A percentile compares a stretch with the other conserved stretches of the same genome.
Conservation (phyloP, 1,139 yeast genomes). For the Kodamaea sp. region DNA sequence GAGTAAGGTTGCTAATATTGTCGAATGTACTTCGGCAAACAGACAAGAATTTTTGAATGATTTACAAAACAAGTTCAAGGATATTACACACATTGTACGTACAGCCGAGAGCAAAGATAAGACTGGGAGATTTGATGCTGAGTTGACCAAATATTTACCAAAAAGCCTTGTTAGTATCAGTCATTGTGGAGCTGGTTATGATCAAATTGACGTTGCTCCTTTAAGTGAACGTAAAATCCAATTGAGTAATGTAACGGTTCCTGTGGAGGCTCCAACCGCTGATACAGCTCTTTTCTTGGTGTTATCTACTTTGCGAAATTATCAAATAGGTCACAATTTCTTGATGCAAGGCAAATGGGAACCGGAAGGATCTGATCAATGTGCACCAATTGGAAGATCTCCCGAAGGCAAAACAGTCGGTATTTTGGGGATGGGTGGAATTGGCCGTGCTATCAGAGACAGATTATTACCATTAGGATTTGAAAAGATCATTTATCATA, state of each 20-base stretch:
- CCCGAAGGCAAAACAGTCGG: conserved; percentile 64
- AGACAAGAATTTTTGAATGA: conserved; percentile 53
- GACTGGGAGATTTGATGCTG: conserved; percentile 78
- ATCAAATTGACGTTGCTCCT: conserved; percentile 63
- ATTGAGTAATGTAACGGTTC: conserved; percentile 66
- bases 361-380: conserved; percentile 18
- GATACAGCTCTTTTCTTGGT: conserved; percentile 69
- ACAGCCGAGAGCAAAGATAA: conserved; percentile 43
- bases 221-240: conserved; percentile 53
- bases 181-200: conserved; percentile 94
- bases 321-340: conserved; percentile 43
- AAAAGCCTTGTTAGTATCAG: conserved; percentile 57
- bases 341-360: conserved; percentile 61
- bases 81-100: conserved; percentile 48
- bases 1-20: conserved; percentile 46
- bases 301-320: conserved; percentile 68
- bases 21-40: conserved; percentile 40
- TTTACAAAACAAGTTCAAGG: conserved; percentile 45
- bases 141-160: conserved; percentile 61
- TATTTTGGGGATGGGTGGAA: conserved; percentile 74
- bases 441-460: conserved; percentile 65
- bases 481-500: conserved; percentile 54
- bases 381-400: conserved; percentile 26
- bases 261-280: conserved; percentile 81
- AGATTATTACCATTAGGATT: conserved; percentile 66